Evolutionary conservation across 805 yeast genomes (phyloP).

Genomic region (Wickerhamiella parazyma): DNA sequence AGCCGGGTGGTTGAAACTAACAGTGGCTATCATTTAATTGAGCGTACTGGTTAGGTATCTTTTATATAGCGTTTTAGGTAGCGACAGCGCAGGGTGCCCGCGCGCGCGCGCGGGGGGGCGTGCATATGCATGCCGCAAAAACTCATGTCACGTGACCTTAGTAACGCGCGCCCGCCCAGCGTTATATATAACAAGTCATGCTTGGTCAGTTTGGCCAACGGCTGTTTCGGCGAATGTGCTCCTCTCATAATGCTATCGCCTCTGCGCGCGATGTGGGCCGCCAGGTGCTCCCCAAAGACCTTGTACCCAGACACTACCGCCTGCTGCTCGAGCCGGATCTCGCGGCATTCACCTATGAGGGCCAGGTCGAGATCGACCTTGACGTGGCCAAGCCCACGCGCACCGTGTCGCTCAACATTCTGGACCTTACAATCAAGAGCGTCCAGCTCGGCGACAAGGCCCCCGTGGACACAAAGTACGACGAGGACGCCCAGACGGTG

Average conservation of each 20-base stretch:
- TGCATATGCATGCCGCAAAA: slow-evolving; percentile 8
- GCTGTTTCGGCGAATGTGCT: slow-evolving; percentile 15
- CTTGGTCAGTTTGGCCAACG: slow-evolving; percentile 4
- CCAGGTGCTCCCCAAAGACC: slow-evolving; percentile 44
- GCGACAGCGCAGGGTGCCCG: too few species aligned
- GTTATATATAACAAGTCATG: slow-evolving; percentile 1
- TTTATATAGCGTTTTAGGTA: too few species aligned
- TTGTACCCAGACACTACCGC: slow-evolving; percentile 63
- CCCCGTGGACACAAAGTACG: slow-evolving; percentile 24
- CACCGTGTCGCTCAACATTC: slow-evolving; percentile 41
- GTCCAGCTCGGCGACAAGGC: slow-evolving; percentile 23
- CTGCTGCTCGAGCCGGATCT: slow-evolving; percentile 52
- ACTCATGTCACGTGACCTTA: slow-evolving; percentile 1
- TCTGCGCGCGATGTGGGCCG: slow-evolving; percentile 19
- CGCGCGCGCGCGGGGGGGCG: background rate
- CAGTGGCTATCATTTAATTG: slow-evolving; percentile 81
- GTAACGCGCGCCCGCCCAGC: background rate
- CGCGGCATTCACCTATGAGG: slow-evolving; percentile 26
- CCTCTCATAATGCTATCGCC: slow-evolving; percentile 14
- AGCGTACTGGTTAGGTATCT: slow-evolving; percentile 54
- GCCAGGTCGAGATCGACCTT: slow-evolving; percentile 32
- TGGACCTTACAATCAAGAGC: slow-evolving; percentile 45
- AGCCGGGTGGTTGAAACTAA: slow-evolving; percentile 77
- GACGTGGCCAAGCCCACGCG: slow-evolving; percentile 31
- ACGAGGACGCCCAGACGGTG: slow-evolving; percentile 48